A percentile compares a stretch with the other conserved stretches of the same genome.
Conservation (phyloP, 768 basidiomycete species). For the Fibroporia radiculosa region DNA sequence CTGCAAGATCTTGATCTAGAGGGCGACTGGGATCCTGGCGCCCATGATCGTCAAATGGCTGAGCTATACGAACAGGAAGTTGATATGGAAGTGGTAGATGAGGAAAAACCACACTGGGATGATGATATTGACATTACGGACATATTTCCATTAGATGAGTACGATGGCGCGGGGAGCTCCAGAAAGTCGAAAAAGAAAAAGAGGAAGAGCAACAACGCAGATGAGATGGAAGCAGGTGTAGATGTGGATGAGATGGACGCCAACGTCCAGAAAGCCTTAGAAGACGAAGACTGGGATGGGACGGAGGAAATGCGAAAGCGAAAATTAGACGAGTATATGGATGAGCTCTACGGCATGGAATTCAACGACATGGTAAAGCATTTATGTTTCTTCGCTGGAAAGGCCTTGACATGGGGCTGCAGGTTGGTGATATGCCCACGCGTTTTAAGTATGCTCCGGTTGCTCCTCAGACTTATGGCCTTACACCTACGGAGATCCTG, state of each 20-base stretch:
- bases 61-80: conserved; percentile 56
- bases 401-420: conserved; percentile 8
- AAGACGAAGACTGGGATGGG: conserved; percentile 72
- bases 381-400: neutral
- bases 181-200: conserved; percentile 57
- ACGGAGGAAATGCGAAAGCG: conserved; percentile 88
- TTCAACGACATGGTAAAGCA: conserved; percentile 88
- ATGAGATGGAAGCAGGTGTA: conserved; percentile 37
- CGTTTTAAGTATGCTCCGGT: conserved; percentile 88
- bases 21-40: conserved; percentile 85
- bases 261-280: conserved; percentile 47
- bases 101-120: conserved; percentile 82
- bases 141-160: conserved; percentile 34
- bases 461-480: conserved; percentile 50
- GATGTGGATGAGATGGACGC: conserved; percentile 45
- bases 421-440: conserved; percentile 88
- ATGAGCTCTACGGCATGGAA: conserved; percentile 83
- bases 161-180: conserved; percentile 22
- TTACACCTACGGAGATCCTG: conserved; percentile 81
- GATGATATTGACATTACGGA: conserved; percentile 83
- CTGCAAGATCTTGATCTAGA: conserved; percentile 75
- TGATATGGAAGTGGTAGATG: conserved; percentile 26
- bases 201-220: conserved; percentile 31
- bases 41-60: conserved; percentile 79
- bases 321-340: conserved; percentile 83